Evolutionary conservation across 805 yeast species (phyloP).

Genomic region (Vanderwaltozyma polyspora): DNA sequence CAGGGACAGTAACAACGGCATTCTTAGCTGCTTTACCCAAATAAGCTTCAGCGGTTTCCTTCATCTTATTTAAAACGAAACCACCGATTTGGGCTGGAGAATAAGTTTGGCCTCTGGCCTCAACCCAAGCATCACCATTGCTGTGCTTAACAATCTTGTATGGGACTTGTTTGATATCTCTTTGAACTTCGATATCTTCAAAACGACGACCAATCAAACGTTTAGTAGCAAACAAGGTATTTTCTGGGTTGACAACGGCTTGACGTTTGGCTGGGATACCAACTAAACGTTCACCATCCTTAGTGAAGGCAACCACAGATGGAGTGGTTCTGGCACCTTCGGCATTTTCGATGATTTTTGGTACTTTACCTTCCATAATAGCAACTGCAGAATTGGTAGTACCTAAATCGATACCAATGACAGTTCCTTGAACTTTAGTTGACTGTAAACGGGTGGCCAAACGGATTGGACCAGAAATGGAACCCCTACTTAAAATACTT

Average conservation of each 20-base stretch:
- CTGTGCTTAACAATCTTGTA: constrained; percentile 81
- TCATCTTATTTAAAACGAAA: constrained; percentile 87
- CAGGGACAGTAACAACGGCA: constrained; percentile 84
- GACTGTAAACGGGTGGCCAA: constrained; percentile 24
- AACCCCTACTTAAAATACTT: constrained; percentile 10
- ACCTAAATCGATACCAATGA: constrained; percentile 76
- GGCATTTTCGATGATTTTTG: constrained; percentile 66
- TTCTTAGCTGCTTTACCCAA: constrained; percentile 77
- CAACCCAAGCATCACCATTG: constrained; percentile 94
- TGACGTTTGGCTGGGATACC: constrained; percentile 96
- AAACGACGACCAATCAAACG: constrained; percentile 90
- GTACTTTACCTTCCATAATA: constrained; percentile 55
- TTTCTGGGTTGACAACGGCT: constrained; percentile 87
- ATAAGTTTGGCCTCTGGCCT: constrained; percentile 75
- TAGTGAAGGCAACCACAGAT: constrained; percentile 87
- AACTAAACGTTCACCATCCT: constrained; percentile 81
- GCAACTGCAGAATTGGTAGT: constrained; percentile 87
- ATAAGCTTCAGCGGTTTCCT: constrained; percentile 92
- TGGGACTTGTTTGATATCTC: constrained; percentile 78
- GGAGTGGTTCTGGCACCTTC: constrained; percentile 86
- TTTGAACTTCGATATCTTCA: constrained; percentile 81
- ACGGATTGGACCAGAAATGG: not conserved
- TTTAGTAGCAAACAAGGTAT: constrained; percentile 89
- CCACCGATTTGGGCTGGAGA: constrained; percentile 96
- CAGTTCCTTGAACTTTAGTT: constrained; percentile 31